Conservation (phyloP, 768 basidiomycete genomes). For the Rhodotorula toruloides region DNA sequence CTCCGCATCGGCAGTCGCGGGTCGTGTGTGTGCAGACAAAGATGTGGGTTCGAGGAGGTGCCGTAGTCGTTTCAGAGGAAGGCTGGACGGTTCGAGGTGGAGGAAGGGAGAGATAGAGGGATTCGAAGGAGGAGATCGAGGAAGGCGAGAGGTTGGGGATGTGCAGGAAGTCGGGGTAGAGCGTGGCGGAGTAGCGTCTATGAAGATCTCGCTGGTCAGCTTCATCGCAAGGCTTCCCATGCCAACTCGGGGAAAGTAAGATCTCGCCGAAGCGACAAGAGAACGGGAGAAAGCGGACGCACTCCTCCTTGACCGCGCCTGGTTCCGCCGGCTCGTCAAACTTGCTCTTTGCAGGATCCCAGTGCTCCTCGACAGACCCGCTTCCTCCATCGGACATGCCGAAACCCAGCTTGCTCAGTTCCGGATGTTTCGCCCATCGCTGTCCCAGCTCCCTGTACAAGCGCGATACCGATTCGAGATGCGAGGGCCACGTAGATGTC, state of each 20-base stretch:
- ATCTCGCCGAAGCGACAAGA: background rate
- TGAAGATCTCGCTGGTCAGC: background rate
- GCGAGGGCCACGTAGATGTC: constrained; percentile 34
- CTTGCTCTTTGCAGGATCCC: constrained; percentile 15
- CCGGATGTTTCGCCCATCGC: constrained; percentile 2
- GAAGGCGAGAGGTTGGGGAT: constrained; percentile 11
- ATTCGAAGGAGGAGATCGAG: constrained; percentile 20
- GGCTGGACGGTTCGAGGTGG: background rate
- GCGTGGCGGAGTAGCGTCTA: constrained; percentile 32
- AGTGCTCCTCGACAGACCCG: background rate
- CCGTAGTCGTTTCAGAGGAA: background rate
- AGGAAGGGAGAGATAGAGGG: constrained; percentile 4
- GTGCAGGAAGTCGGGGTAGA: constrained; percentile 34
- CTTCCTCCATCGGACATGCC: constrained; percentile 10
- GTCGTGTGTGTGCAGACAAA: constrained; percentile 44
- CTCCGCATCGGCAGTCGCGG: constrained; percentile 44
- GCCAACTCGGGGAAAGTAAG: background rate
- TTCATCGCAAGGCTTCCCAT: too few species aligned
- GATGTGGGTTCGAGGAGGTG: constrained; percentile 22
- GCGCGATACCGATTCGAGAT: constrained; percentile 35
- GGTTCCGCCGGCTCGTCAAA: constrained; percentile 27
- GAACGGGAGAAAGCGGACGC: background rate
- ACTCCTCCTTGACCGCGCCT: constrained; percentile 12
- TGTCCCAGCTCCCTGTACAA: constrained; percentile 26
- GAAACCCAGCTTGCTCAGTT: constrained; percentile 15